phyloP scores from a whole-genome alignment of 495 filamentous ascomycete genomes.

The Geoglossum glabrum region DNA sequence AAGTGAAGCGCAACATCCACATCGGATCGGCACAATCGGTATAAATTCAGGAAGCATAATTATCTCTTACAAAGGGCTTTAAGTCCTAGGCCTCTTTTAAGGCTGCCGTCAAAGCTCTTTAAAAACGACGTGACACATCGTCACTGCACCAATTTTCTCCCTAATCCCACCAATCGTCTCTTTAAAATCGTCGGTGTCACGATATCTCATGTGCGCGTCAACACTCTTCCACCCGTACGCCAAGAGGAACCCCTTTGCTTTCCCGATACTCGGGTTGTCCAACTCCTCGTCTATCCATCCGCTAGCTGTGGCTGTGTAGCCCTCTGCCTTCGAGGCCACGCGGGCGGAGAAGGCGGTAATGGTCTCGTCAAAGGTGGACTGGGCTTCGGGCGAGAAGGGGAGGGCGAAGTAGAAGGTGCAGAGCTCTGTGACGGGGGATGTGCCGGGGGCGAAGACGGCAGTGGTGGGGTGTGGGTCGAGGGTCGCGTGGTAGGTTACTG shows the following conservation, averaged over 20 bases:
- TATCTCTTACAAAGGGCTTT: not conserved
- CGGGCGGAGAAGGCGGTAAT: not conserved
- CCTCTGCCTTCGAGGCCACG: constrained; percentile 4
- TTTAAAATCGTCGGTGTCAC: constrained; percentile 26
- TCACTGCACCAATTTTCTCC: constrained; percentile 6
- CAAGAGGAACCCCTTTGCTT: constrained; percentile 20
- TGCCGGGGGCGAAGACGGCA: not conserved
- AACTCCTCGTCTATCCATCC: constrained; percentile 18
- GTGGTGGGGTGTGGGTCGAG: constrained; percentile 1
- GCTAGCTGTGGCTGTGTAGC: constrained; percentile 11
- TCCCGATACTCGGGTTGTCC: constrained; percentile 18
- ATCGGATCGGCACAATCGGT: no score
- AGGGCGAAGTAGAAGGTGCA: constrained; percentile 6
- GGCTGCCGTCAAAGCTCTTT: not conserved
- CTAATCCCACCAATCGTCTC: constrained; percentile 2
- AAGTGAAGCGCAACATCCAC: no score
- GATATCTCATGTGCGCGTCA: constrained; percentile 28
- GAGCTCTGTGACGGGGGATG: constrained; percentile 11
- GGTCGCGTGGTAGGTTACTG: constrained; percentile 1
- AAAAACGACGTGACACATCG: constrained; percentile 8
- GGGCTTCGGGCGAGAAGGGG: not conserved
- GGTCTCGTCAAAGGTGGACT: not conserved
- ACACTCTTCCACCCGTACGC: constrained; percentile 34
- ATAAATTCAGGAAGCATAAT: not conserved
- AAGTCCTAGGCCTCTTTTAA: not conserved